phyloP scores from a whole-genome alignment of 371 early-diverging fungal genomes.

The Rhizopus delemar region DNA sequence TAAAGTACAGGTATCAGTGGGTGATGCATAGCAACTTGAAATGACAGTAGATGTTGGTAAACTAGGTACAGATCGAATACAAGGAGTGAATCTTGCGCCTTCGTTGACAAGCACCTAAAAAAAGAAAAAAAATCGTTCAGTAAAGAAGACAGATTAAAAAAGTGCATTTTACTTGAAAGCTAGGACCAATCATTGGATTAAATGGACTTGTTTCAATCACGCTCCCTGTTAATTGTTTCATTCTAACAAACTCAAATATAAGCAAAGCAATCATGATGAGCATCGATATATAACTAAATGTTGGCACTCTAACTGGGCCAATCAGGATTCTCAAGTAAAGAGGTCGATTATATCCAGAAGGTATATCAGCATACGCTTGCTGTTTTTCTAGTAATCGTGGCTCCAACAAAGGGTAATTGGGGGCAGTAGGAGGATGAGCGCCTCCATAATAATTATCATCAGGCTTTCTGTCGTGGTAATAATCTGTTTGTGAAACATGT shows the following conservation, averaged over 20 bases:
- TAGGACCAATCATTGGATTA: constrained; percentile 68
- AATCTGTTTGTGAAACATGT: background rate
- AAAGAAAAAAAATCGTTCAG: background rate
- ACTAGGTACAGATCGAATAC: constrained; percentile 55
- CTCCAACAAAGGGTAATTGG: constrained; percentile 6
- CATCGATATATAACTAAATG: constrained; percentile 59
- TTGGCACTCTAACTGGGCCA: constrained; percentile 40
- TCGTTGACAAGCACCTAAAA: constrained; percentile 51
- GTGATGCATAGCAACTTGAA: constrained; percentile 27
- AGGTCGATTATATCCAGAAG: constrained; percentile 19
- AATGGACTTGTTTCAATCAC: constrained; percentile 56
- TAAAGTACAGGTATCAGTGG: constrained; percentile 44
- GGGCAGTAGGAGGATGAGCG: constrained; percentile 12
- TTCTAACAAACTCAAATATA: constrained; percentile 55
- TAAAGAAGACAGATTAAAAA: background rate
- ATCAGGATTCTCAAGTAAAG: constrained; percentile 23
- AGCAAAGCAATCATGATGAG: constrained; percentile 54
- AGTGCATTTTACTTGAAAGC: constrained; percentile 40
- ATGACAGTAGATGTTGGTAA: constrained; percentile 18
- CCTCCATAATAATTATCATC: constrained; percentile 10
- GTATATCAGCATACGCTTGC: constrained; percentile 1
- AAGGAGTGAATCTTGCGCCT: constrained; percentile 66
- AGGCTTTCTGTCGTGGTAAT: background rate
- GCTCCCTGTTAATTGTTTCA: constrained; percentile 52
- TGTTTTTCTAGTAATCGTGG: constrained; percentile 1